Evolutionary conservation across 1,284 basidiomycete species (phyloP), one percentile per base, ranked within the genome.

Genomic region (Somion occarium): DNA sequence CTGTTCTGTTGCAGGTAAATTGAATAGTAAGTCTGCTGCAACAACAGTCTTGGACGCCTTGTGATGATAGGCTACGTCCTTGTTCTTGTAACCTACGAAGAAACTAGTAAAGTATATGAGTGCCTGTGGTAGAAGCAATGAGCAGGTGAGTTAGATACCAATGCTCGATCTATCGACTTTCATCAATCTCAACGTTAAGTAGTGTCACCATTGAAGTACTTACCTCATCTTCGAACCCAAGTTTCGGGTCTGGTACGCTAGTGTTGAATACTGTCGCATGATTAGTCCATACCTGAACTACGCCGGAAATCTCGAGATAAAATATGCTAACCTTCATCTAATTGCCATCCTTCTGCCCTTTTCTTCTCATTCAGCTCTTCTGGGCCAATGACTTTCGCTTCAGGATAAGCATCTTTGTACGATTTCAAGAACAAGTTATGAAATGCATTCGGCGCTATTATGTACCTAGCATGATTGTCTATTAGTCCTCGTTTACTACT

Each of bases 41-140:
- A 98, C 79, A 50, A 98, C 72, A 0, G 89, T 85, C 64, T 85
- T 90, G n/a, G 84, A 88, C 0, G 83, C 76, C 13, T 75, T 71
- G 64, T 98, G 96, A 55, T 89, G 79, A 66, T 94, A 97, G 0
- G 91, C 91, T 12, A 97, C 81, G 56, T 98, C 96, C 65, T 91
- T 84, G 66, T 93, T 95, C 57, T 73, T 73, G 67, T 88, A 85
- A 0, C 91, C 88, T 11, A 88, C 77, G 61, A 96, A 93, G 65
- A 86, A 91, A 61, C 85, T 91, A 7, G n/a, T 20, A 26, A 19
- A 4, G 12, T 38, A 48, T n/a, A n/a, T 38, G 11, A 48, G 46
- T 3, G 19, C 4, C 7, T 38, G 30, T 20, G 24, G 18, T 3
- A n/a, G n/a, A n/a, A n/a, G n/a, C 15, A 43, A 3, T 5, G 42